Evolutionary conservation across 2,329 filamentous ascomycete genomes (phyloP).

Genomic region (Nemania diffusa): DNA sequence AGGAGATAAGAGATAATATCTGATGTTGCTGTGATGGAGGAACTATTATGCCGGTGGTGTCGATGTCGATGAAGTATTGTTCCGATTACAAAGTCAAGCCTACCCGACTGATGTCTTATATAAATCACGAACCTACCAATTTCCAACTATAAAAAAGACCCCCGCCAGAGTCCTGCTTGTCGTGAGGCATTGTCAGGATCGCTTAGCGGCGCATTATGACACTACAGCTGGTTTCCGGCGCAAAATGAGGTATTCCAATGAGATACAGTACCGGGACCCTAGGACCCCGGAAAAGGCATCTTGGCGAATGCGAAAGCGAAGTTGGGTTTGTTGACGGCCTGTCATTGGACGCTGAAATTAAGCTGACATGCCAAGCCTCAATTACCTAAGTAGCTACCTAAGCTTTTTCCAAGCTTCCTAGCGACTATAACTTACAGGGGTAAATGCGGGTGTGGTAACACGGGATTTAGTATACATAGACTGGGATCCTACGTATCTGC

Average conservation of each 20-base stretch:
- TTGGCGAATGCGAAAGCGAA: conserved; percentile 31
- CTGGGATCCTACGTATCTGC: neutral
- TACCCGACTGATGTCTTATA: conserved; percentile 22
- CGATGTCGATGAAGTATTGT: neutral
- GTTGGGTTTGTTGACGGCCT: neutral
- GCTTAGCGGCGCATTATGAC: neutral
- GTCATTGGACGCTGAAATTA: conserved; percentile 19
- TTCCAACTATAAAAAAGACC: conserved; percentile 2
- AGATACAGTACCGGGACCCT: conserved; percentile 16
- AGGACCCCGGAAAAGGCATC: conserved; percentile 16
- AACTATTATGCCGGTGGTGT: neutral
- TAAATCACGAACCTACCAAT: neutral
- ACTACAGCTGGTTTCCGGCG: neutral
- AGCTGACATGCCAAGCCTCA: conserved; percentile 21
- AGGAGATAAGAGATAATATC: neutral
- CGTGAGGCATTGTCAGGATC: conserved; percentile 1
- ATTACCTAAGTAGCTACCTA: neutral
- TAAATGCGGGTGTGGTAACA: neutral
- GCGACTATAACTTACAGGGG: neutral
- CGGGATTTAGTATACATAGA: neutral
- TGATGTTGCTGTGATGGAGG: neutral
- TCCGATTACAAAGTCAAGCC: neutral
- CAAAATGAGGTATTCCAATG: conserved; percentile 3
- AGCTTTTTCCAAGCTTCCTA: conserved; percentile 23
- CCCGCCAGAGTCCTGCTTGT: conserved; percentile 7